Conservation (phyloP, 2,329 filamentous ascomycete species). For the Sporothrix brunneoviolacea region DNA sequence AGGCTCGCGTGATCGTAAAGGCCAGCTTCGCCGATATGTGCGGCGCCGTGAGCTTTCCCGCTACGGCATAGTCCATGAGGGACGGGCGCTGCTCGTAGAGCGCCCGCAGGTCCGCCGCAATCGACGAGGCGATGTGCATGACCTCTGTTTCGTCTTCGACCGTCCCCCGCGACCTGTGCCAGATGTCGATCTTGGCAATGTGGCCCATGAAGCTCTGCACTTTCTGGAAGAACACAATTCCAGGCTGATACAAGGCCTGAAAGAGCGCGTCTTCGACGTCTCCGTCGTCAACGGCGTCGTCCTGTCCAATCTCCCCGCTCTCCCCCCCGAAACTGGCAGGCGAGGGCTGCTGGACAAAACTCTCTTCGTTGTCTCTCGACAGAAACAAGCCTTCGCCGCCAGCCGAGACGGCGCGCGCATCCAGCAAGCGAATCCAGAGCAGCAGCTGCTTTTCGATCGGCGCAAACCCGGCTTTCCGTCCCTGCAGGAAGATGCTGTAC, state of each 20-base stretch:
- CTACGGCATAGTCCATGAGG: constrained; percentile 50
- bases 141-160: constrained; percentile 53
- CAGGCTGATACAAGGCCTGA: constrained; percentile 48
- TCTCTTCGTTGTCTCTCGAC: constrained; percentile 38
- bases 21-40: constrained; percentile 44
- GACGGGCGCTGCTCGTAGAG: constrained; percentile 45
- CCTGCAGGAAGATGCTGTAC: constrained; percentile 39
- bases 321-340: constrained; percentile 28
- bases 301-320: no score
- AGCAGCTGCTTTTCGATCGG: constrained; percentile 41
- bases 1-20: constrained; percentile 43
- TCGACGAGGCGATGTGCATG: constrained; percentile 46
- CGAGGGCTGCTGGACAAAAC: constrained; percentile 40
- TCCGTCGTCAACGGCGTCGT: constrained; percentile 15
- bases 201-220: constrained; percentile 51
- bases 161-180: constrained; percentile 48
- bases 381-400: constrained; percentile 50
- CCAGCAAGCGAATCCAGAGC: constrained; percentile 49
- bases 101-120: constrained; percentile 42
- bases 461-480: constrained; percentile 30
- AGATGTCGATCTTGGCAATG: constrained; percentile 50
- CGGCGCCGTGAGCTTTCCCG: constrained; percentile 41
- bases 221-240: constrained; percentile 51
- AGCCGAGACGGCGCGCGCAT: constrained; percentile 48
- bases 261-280: constrained; percentile 46